Base-by-base conservation (phyloP, 2,329 filamentous ascomycete species). In the Colletotrichum tanaceti region DNA sequence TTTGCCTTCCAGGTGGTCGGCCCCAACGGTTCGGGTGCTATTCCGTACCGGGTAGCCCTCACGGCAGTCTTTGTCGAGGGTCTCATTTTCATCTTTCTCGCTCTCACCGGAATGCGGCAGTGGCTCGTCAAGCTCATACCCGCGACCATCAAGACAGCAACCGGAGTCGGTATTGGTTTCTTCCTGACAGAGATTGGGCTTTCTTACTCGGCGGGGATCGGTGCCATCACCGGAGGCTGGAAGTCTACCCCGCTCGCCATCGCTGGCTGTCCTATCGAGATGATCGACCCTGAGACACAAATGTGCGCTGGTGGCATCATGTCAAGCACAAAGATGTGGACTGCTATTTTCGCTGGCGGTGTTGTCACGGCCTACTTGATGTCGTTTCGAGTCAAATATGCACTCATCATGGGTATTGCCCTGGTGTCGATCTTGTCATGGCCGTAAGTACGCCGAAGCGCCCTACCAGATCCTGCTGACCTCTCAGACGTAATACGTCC, bases 301-400 rank as follows among this genome's bases (percentile, higher is more conserved):
- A 81, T 85, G 72, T 91, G 89, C 71, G 74, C 79, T 4, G 82
- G 83, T 22, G 84, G 89, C 28, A 89, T 93, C 75, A 94, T 97
- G 92, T 86, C 89, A 5, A 96, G 87, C 74, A 90, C 93, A 10
- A 91, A 91, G 88, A 82, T 97, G 85, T 97, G 94, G 94, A 87
- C 97, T 62, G 94, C 92, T 13, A 91, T 97, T 71, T 90, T 93
- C 75, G 89, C 90, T 62, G 93, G 94, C 16, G 93, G 93, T 41
- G 84, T 97, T 53, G 78, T 97, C 44, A 95, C 93, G 0, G 89
- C 91, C 5, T 87, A 95, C 72, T 87, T 97, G 79, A 93, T 93
- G 91, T 87, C 91, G 20, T 94, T 91, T 77, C 87, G 90, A 46
- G 84, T 93, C 79, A 93, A 93, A 76, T 90, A 90, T 63, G 90